Base-by-base conservation (phyloP, 148 eudicot genomes). In the Fallopia convolvulus region DNA sequence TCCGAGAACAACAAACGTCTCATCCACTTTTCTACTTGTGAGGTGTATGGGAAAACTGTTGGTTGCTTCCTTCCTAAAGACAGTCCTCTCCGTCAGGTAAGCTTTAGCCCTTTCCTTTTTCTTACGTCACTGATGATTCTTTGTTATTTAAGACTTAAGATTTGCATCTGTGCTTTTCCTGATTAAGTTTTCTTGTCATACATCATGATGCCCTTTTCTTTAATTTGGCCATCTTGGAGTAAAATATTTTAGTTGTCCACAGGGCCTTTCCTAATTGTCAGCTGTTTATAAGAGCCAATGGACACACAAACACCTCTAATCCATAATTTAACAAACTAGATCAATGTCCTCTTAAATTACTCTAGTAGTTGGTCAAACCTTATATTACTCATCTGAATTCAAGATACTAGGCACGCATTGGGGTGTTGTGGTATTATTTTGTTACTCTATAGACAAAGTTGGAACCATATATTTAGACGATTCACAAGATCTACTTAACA, bases 1-100 rank as follows among this genome's bases (percentile, higher is more conserved):
- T 92, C 97, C 12, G 99, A 95, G 79, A 95, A 95, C 79, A 82
- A 75, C 82, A 95, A 95, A 91, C 93, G 99, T 61, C 94, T 95
- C 81, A 95, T 95, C 73, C 99, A 95, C 87, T 95, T 95, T 81
- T 95, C 99, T 30, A 95, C 99, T 61, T 95, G 99, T 85, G 99
- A 95, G 86, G 91, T 95, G 76, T 95, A 95, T 85, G 99, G 99
- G 81, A 95, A 95, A 83, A 95, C 99, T 26, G 85, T 95, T 55
- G 99, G 94, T 75, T 49, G 87, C 85, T 95, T 83, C 85, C 89
- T 95, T 79, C 99, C 99, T 13, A 91, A 91, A 83, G 97, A 92
- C 72, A 89, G 90, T 75, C 94, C 97, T 76, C 78, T 92, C 63
- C 90, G 94, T 70, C 93, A 90, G 97, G 99, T 92, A 70, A 32